Evolutionary conservation across 2,329 filamentous ascomycete species (phyloP).

Genomic region (Botryotinia globosa): DNA sequence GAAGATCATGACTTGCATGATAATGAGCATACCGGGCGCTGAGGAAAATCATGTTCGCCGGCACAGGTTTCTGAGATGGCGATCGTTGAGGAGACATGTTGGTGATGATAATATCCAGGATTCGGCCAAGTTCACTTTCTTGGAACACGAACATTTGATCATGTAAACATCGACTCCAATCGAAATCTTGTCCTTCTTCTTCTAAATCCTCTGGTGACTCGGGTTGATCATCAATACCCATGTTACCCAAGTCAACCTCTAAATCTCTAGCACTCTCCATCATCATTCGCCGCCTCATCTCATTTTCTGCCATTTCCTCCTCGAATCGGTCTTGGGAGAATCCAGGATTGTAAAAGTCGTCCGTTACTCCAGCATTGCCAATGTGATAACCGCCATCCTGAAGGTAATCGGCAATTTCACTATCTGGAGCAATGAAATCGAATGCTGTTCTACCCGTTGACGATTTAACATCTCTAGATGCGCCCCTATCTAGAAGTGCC

Average conservation of each 20-base stretch:
- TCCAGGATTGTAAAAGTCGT: conserved; percentile 92
- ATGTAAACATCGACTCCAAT: conserved; percentile 90
- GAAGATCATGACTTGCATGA: conserved; percentile 80
- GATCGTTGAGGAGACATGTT: conserved; percentile 97
- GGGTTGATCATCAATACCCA: conserved; percentile 92
- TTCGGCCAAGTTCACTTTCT: conserved; percentile 84
- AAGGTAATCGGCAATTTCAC: conserved; percentile 93
- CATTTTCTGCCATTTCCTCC: conserved; percentile 94
- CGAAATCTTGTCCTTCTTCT: conserved; percentile 89
- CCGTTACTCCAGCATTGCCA: conserved; percentile 71
- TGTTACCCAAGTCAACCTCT: conserved; percentile 91
- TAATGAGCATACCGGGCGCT: conserved; percentile 96
- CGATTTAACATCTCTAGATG: conserved; percentile 93
- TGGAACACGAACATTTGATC: conserved; percentile 99
- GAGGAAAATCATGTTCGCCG: conserved; percentile 94
- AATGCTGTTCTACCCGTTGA: conserved; percentile 91
- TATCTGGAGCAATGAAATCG: conserved; percentile 92
- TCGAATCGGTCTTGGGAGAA: conserved; percentile 93
- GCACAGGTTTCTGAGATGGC: conserved; percentile 94
- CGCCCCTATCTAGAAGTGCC: conserved; percentile 84
- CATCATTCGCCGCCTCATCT: conserved; percentile 96
- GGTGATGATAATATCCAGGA: conserved; percentile 93
- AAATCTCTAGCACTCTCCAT: conserved; percentile 97
- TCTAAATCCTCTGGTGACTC: conserved; percentile 81
- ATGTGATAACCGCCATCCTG: conserved; percentile 92